A percentile compares a stretch with the other conserved stretches of the same genome.
Conservation (phyloP, 495 filamentous ascomycete species). For the Daldinia vernicosa region DNA sequence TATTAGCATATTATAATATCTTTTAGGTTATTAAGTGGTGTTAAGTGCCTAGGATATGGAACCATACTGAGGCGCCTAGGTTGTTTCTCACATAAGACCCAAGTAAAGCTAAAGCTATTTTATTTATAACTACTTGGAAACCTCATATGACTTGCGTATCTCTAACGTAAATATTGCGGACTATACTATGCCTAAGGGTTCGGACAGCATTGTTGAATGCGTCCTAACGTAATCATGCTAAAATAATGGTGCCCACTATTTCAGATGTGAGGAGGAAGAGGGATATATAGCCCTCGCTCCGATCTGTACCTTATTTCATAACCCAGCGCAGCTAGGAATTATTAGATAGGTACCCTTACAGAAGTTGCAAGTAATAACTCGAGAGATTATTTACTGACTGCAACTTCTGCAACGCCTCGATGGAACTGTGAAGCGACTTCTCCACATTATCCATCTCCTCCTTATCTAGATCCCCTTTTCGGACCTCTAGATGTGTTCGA, state of each 20-base stretch:
- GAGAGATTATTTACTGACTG: slow-evolving; percentile 41
- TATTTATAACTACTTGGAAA: too few species aligned
- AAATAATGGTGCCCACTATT: not conserved
- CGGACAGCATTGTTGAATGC: slow-evolving; percentile 3
- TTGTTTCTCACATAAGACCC: too few species aligned
- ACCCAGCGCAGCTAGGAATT: not conserved
- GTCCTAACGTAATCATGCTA: slow-evolving; percentile 2
- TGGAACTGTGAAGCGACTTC: slow-evolving; percentile 19
- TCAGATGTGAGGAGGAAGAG: slow-evolving; percentile 1
- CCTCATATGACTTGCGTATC: not conserved
- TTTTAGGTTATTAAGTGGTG: too few species aligned
- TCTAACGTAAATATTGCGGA: slow-evolving; percentile 2
- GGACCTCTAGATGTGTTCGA: slow-evolving; percentile 26
- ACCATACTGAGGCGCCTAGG: too few species aligned
- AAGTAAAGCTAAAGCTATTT: too few species aligned
- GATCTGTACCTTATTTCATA: not conserved
- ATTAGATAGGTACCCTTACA: slow-evolving; percentile 1
- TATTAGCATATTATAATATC: too few species aligned
- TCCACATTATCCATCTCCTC: slow-evolving; percentile 23
- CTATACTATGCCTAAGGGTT: not conserved
- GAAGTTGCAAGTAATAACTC: slow-evolving; percentile 35
- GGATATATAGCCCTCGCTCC: not conserved
- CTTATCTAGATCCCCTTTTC: slow-evolving; percentile 30
- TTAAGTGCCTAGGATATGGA: too few species aligned
- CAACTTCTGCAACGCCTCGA: slow-evolving; percentile 36